A percentile compares a stretch with the other conserved stretches of the same genome.
These are phyloP conservation scores for Leucosporidium scottii DNA, from an alignment of 768 basidiomycete species.

Conservation along the genomic window DNA sequence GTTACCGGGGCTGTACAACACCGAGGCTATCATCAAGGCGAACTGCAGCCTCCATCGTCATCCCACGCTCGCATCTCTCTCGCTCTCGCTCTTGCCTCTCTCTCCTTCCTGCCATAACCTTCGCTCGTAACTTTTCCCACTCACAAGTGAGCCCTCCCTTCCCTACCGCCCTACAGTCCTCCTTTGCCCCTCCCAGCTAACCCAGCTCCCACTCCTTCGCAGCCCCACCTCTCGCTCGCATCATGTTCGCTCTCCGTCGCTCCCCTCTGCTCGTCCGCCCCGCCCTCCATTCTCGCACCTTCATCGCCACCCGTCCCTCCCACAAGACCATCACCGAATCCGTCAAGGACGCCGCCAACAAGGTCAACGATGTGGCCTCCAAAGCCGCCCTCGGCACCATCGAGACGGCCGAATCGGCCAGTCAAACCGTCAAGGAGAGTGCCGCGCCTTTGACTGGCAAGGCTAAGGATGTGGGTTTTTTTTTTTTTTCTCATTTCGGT, in stretches of 20 bases:
- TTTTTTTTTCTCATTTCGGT: too few relatives aligned
- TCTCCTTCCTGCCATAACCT: background rate
- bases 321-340: constrained; percentile 45
- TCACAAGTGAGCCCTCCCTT: background rate
- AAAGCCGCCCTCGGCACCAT: constrained; percentile 1
- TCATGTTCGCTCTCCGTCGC: constrained; percentile 14
- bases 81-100: background rate
- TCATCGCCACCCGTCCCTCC: constrained; percentile 41
- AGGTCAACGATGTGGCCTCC: constrained; percentile 36
- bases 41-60: background rate
- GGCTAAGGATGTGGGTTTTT: background rate
- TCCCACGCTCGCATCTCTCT: background rate
- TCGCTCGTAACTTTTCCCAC: background rate
- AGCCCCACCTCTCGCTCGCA: background rate
- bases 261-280: constrained; percentile 24
- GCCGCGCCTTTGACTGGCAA: background rate
- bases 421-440: background rate
- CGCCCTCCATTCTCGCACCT: constrained; percentile 32
- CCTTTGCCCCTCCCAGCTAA: background rate
- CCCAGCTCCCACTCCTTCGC: background rate
- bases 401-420: background rate
- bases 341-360: constrained; percentile 45
- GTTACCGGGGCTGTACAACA: background rate
- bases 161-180: too few relatives aligned
- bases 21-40: background rate